A percentile compares a stretch with the other conserved stretches of the same genome.
These are phyloP conservation scores for Paraleonurus japonicus DNA, from an alignment of 257 asterid species.

Conservation along the genomic window DNA sequence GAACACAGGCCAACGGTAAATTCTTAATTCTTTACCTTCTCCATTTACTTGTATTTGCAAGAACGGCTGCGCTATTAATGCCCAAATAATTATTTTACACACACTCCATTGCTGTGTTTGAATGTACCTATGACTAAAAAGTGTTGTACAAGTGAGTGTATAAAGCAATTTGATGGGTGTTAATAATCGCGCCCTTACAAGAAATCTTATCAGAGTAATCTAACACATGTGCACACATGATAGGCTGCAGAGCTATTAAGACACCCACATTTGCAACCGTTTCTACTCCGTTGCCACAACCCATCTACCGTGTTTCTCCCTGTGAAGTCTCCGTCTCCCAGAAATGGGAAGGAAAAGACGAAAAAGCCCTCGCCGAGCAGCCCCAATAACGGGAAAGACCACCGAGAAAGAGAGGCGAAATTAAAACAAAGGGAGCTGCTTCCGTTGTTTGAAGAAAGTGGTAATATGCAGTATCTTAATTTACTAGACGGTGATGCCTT, in stretches of 20 bases:
- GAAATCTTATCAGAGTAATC: not conserved
- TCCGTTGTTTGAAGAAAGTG: constrained; percentile 57
- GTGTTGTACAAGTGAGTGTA: too few relatives aligned
- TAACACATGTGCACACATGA: not conserved
- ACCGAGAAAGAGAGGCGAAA: constrained; percentile 39
- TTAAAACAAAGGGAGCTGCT: constrained; percentile 50
- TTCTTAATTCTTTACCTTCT: constrained; percentile 13
- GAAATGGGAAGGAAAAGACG: constrained; percentile 44
- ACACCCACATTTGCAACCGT: constrained; percentile 87
- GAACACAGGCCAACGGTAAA: constrained; percentile 92
- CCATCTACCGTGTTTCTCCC: constrained; percentile 86
- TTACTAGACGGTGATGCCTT: constrained; percentile 39
- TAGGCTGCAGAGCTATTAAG: constrained; percentile 92
- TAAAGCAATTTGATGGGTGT: too few relatives aligned
- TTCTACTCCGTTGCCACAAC: constrained; percentile 71
- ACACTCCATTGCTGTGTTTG: too few relatives aligned
- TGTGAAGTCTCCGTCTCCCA: constrained; percentile 87
- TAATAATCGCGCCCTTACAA: not conserved
- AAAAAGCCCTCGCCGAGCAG: constrained; percentile 53
- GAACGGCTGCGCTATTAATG: too few relatives aligned
- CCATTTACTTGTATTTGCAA: not conserved
- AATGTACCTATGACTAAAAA: too few relatives aligned
- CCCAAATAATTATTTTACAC: too few relatives aligned
- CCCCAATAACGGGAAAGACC: constrained; percentile 42
- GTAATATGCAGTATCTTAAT: constrained; percentile 38